Evolutionary conservation across 1,284 basidiomycete species (phyloP).

Genomic region (Psilocybe mexicana): DNA sequence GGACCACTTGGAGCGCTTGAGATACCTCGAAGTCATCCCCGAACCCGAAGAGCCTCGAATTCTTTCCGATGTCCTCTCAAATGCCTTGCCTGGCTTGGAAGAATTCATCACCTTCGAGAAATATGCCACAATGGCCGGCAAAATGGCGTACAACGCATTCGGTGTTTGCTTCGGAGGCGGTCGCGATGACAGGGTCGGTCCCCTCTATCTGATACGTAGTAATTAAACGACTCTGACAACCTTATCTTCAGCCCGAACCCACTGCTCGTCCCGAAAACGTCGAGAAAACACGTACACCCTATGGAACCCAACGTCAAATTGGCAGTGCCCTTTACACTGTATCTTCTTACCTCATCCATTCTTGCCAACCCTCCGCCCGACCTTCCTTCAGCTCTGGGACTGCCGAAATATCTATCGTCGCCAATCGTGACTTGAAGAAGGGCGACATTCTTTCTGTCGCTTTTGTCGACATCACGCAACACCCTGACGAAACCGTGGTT

Average conservation of each 20-base stretch:
- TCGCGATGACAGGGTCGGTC: constrained; percentile 65
- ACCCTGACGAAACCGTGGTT: constrained; percentile 48
- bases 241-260: constrained; percentile 44
- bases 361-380: constrained; percentile 65
- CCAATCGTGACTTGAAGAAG: constrained; percentile 60
- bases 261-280: constrained; percentile 60
- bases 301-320: constrained; percentile 71
- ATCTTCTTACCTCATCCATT: constrained; percentile 76
- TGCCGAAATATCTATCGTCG: constrained; percentile 65
- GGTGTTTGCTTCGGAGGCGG: constrained; percentile 67
- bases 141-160: constrained; percentile 74
- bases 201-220: neutral
- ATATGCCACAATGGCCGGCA: constrained; percentile 62
- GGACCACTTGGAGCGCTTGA: constrained; percentile 74
- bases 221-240: neutral
- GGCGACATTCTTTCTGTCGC: constrained; percentile 76
- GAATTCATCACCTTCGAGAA: constrained; percentile 65
- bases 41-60: constrained; percentile 51
- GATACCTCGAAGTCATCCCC: constrained; percentile 57
- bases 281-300: constrained; percentile 71
- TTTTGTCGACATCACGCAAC: constrained; percentile 66
- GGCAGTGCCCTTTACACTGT: constrained; percentile 73
- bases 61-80: constrained; percentile 56
- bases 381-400: constrained; percentile 64
- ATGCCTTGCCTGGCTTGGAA: constrained; percentile 70